Evolutionary conservation across 139 green algal genomes (phyloP).

Genomic region (Chlorella sorokiniana): DNA sequence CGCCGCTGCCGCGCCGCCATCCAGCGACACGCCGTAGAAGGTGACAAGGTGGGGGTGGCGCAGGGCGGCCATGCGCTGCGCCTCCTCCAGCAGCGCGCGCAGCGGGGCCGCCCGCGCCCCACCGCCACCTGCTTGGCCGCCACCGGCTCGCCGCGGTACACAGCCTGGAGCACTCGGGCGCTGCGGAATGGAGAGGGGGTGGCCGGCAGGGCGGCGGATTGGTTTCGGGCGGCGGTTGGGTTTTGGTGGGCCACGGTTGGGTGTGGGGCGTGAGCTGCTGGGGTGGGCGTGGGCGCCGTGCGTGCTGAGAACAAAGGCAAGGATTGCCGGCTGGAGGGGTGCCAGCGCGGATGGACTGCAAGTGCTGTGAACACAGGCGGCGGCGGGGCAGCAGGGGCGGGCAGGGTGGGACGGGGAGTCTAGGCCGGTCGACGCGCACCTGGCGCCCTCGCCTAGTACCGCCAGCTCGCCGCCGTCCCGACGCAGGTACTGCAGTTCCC

Average conservation of each 20-base stretch:
- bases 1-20: background rate
- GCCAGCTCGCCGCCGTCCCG: background rate
- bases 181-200: background rate
- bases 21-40: background rate
- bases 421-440: background rate
- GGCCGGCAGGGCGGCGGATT: too few relatives aligned
- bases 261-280: too few relatives aligned
- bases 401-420: too few relatives aligned
- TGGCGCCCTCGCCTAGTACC: background rate
- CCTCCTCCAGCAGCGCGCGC: background rate
- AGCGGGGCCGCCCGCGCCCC: background rate
- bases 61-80: background rate
- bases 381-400: too few relatives aligned
- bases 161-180: background rate
- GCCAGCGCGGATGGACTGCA: too few relatives aligned
- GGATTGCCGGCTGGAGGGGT: too few relatives aligned
- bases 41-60: background rate
- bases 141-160: background rate
- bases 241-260: too few relatives aligned
- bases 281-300: too few relatives aligned
- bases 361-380: too few relatives aligned
- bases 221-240: too few relatives aligned
- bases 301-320: too few relatives aligned
- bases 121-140: background rate
- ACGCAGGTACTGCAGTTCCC: background rate